Evolutionary conservation across 2,329 filamentous ascomycete genomes (phyloP).

Genomic region (Colletotrichum plurivorum): DNA sequence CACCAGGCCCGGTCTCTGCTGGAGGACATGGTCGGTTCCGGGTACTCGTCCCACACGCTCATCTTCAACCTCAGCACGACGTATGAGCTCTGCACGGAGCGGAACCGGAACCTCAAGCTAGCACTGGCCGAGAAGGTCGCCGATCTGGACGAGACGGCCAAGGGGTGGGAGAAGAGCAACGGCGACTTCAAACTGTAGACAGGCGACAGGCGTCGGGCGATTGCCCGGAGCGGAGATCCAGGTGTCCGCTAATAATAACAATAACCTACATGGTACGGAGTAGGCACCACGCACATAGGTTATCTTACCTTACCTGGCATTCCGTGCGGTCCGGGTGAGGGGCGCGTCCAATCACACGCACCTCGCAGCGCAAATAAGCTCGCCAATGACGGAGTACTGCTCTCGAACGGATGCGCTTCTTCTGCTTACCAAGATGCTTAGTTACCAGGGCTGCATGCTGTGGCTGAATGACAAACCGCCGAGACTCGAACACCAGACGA

Average conservation of each 20-base stretch:
- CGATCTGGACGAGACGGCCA: constrained; percentile 65
- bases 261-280: too few relatives aligned
- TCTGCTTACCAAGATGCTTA: constrained; percentile 40
- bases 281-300: too few relatives aligned
- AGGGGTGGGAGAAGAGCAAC: constrained; percentile 79
- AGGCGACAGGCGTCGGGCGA: too few relatives aligned
- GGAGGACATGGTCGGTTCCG: constrained; percentile 73
- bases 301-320: background rate
- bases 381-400: constrained; percentile 28
- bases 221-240: background rate
- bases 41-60: constrained; percentile 81
- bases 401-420: background rate
- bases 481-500: constrained; percentile 32
- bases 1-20: constrained; percentile 75
- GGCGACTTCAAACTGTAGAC: constrained; percentile 81
- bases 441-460: constrained; percentile 31
- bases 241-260: too few relatives aligned
- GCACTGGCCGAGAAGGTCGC: constrained; percentile 80
- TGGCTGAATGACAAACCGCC: constrained; percentile 39
- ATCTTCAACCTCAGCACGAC: constrained; percentile 93
- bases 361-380: constrained; percentile 14
- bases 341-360: constrained; percentile 14
- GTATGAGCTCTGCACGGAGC: constrained; percentile 92
- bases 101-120: constrained; percentile 78
- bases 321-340: constrained; percentile 15